Percentiles rank a stretch among this genome's conserved stretches.
These are phyloP conservation scores for Sphagnum tenellum DNA, from an alignment of 225 moss, liverwort and hornwort genomes.

Conservation along the genomic window DNA sequence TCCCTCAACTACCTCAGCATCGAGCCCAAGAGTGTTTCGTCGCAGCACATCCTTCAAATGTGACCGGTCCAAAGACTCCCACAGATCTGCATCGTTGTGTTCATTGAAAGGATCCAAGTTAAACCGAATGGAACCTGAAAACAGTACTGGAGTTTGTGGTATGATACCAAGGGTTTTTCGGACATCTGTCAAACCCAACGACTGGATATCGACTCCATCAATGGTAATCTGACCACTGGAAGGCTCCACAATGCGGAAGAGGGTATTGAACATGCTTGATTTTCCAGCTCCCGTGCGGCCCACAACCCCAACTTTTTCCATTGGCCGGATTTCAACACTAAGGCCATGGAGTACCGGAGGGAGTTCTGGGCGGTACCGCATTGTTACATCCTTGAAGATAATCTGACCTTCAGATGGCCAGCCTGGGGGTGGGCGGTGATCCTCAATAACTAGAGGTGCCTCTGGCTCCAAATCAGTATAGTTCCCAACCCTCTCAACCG, in stretches of 20 bases:
- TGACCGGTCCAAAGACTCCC: constrained; percentile 67
- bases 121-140: constrained; percentile 68
- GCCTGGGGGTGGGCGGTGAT: constrained; percentile 46
- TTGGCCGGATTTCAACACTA: constrained; percentile 46
- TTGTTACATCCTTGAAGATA: constrained; percentile 40
- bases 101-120: constrained; percentile 71
- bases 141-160: constrained; percentile 61
- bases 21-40: constrained; percentile 41
- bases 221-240: constrained; percentile 53
- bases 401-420: constrained; percentile 67
- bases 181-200: constrained; percentile 52
- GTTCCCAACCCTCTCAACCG: constrained; percentile 68
- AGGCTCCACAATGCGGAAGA: constrained; percentile 65
- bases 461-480: constrained; percentile 49
- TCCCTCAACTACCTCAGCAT: constrained; percentile 64
- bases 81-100: constrained; percentile 58
- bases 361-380: constrained; percentile 63
- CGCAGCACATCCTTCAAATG: constrained; percentile 65
- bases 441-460: constrained; percentile 53
- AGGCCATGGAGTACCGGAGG: constrained; percentile 68
- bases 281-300: constrained; percentile 80
- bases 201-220: constrained; percentile 42
- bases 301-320: constrained; percentile 65
- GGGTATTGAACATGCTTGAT: constrained; percentile 64
- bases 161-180: constrained; percentile 59